These are phyloP conservation scores for Aspergillus ochraceus DNA, from an alignment of 2,329 filamentous ascomycete species.

Conservation along the genomic window DNA sequence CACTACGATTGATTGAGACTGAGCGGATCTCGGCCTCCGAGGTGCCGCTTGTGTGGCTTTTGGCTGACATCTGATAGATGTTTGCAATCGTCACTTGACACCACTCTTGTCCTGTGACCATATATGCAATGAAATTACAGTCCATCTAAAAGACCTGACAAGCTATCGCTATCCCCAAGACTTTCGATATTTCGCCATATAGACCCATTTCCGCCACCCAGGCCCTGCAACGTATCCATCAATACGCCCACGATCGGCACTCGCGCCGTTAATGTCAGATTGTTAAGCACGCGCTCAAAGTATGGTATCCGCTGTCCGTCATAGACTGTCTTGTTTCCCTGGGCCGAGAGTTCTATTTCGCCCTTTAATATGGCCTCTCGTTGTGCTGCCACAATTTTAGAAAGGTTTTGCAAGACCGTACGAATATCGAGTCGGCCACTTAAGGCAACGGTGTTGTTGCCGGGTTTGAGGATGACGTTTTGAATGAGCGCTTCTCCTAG, in stretches of 20 bases:
- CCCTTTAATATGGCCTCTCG: slow-evolving; percentile 39
- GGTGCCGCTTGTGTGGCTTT: not conserved
- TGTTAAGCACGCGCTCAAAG: slow-evolving; percentile 47
- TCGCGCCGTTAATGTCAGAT: slow-evolving; percentile 36
- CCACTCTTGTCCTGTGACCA: too few relatives aligned
- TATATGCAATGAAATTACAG: not conserved
- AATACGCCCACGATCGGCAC: slow-evolving; percentile 43
- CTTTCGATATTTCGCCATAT: not conserved
- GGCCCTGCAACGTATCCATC: slow-evolving; percentile 25
- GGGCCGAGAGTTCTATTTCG: slow-evolving; percentile 43
- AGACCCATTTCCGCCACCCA: not conserved
- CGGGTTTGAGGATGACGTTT: slow-evolving; percentile 43
- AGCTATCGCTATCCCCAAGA: not conserved
- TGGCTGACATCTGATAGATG: not conserved
- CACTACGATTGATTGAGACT: not conserved
- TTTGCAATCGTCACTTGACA: not conserved
- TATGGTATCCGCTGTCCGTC: slow-evolving; percentile 48
- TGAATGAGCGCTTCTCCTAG: slow-evolving; percentile 43
- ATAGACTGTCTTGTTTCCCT: slow-evolving; percentile 44
- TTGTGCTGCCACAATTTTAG: slow-evolving; percentile 42
- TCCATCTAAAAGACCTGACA: not conserved
- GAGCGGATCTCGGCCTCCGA: not conserved
- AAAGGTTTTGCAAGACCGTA: slow-evolving; percentile 44
- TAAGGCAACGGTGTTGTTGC: slow-evolving; percentile 42
- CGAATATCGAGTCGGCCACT: slow-evolving; percentile 29